Base-by-base conservation (phyloP, 495 filamentous ascomycete species). In the Cairneyella variabilis region DNA sequence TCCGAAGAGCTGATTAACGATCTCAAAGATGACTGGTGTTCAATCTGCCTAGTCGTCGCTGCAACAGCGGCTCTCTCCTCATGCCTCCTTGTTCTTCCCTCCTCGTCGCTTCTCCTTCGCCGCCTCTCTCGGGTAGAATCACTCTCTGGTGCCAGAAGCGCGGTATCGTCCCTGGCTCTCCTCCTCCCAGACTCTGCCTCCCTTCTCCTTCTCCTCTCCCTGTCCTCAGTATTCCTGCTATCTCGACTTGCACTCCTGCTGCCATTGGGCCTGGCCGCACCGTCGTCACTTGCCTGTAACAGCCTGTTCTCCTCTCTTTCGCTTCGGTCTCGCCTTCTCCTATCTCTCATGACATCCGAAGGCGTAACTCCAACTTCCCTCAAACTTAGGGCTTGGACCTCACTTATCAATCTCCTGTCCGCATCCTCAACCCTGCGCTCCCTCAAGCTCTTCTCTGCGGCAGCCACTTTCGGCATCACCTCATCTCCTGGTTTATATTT, bases 21-120 rank as follows among this genome's bases (percentile, higher is more conserved):
- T 50, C 91, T 75, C 58, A 96, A 72, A 54, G 89, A 93, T 0
- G 85, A 83, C 69, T 96, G 91, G 58, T 96, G 91, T 64, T 89
- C 88, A 43, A 96, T 73, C 34, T 80, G 84, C 51, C 86, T 66
- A n/a, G n/a, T n/a, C n/a, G n/a, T n/a, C 38, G 66, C 69, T 47
- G 61, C 61, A 23, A 56, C 58, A 27, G 34, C 17, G 22, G 57
- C 61, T 2, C 66, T 59, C 21, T 66, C 65, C 47, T 71, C 67
- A 57, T 64, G 54, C 40, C 62, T 54, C 16, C 67, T 48, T 36
- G 69, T 71, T n/a, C n/a, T 49, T 14, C 27, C 51, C 26, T 60
- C 57, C 16, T 62, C 61, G 26, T 48, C 45, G 16, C 54, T 55
- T 11, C 61, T 36, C 36, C 54, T 37, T 21, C 69, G 64, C 44